These are phyloP conservation scores for Argentina anserina DNA, from an alignment of 306 rosid species.

Conservation along the genomic window DNA sequence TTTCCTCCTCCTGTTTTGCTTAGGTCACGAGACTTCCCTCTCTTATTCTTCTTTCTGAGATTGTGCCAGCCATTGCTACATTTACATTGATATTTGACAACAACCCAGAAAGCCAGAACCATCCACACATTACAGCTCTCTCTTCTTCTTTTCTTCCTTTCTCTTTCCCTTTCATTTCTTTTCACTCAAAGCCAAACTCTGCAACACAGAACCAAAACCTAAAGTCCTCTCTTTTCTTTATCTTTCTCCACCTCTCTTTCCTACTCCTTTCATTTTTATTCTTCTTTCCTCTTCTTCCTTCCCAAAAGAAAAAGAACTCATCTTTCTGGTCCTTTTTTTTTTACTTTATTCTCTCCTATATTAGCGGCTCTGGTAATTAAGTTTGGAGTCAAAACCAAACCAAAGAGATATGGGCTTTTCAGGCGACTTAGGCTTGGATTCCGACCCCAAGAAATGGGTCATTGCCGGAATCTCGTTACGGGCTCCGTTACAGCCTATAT, in stretches of 20 bases:
- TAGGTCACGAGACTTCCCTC: slow-evolving; percentile 44
- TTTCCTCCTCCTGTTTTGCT: slow-evolving; percentile 20
- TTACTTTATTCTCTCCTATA: slow-evolving; percentile 30
- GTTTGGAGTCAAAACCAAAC: background rate
- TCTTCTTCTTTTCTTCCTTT: slow-evolving; percentile 1
- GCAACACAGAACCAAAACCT: background rate
- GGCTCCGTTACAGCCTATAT: slow-evolving; percentile 60
- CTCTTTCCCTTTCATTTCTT: background rate
- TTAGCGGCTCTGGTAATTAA: background rate
- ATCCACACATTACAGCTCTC: slow-evolving; percentile 20
- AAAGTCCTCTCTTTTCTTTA: slow-evolving; percentile 13
- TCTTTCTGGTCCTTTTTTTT: slow-evolving; percentile 24
- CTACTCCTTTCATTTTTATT: slow-evolving; percentile 41
- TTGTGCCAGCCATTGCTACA: background rate
- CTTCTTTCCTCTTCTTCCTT: slow-evolving; percentile 14
- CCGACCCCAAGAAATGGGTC: slow-evolving; percentile 59
- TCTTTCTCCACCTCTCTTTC: slow-evolving; percentile 45
- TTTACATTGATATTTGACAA: no score
- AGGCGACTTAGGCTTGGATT: slow-evolving; percentile 40
- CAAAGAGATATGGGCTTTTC: slow-evolving; percentile 60
- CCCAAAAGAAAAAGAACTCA: background rate
- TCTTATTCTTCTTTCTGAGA: background rate
- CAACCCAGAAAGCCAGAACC: slow-evolving; percentile 9
- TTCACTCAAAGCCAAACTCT: background rate
- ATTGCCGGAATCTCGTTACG: slow-evolving; percentile 58